These are phyloP conservation scores for Candida namnaoensis DNA, from an alignment of 805 yeast species.

Conservation along the genomic window DNA sequence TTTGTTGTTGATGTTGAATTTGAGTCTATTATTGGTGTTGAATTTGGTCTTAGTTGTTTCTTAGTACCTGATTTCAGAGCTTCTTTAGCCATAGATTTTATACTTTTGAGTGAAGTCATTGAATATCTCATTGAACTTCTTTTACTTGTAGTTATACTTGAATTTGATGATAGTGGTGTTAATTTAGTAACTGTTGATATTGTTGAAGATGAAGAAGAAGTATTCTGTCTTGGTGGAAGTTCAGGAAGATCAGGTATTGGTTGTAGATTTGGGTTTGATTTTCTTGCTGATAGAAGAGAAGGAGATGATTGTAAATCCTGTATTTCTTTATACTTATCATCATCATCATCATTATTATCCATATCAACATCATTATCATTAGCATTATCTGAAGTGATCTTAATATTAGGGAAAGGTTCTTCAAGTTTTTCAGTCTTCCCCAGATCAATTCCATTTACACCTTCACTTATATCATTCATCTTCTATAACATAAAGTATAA, in stretches of 20 bases:
- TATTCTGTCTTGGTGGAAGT: conserved; percentile 1
- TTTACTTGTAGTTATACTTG: neutral
- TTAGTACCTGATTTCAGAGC: neutral
- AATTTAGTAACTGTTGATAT: neutral
- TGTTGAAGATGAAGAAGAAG: neutral
- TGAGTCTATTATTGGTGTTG: too few relatives aligned
- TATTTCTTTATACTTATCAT: too few relatives aligned
- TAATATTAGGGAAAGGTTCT: too few relatives aligned
- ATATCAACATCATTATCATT: too few relatives aligned
- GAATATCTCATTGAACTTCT: neutral
- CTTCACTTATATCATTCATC: too few relatives aligned
- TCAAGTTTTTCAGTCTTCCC: too few relatives aligned
- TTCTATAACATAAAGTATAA: too few relatives aligned
- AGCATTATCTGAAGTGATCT: too few relatives aligned
- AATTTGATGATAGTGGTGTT: neutral
- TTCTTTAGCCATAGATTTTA: neutral
- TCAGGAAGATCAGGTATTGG: conserved; percentile 6
- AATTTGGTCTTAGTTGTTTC: neutral
- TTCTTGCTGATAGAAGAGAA: neutral
- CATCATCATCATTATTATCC: too few relatives aligned
- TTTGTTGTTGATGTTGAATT: neutral
- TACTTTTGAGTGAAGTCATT: neutral
- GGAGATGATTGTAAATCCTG: too few relatives aligned
- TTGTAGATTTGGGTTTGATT: conserved; percentile 16
- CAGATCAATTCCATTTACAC: too few relatives aligned